Evolutionary conservation across 2,329 filamentous ascomycete species (phyloP).

Genomic region (Fusarium sp.): DNA sequence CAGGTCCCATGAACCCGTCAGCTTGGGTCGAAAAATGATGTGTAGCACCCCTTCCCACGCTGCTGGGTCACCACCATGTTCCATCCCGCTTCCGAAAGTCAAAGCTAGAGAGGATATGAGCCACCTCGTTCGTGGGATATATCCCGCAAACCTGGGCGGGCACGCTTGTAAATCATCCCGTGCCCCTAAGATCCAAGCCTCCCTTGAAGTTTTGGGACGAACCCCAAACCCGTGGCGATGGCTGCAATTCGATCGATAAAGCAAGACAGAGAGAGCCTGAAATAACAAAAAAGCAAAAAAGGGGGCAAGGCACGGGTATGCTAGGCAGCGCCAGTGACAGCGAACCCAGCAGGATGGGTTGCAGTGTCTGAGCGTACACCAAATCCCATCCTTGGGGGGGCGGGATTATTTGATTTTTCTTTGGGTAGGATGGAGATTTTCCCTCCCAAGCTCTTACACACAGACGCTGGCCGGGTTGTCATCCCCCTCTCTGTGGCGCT

Average conservation of each 20-base stretch:
- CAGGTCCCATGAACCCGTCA: slow-evolving; percentile 4
- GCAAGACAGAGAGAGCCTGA: slow-evolving; percentile 10
- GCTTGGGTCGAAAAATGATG: slow-evolving; percentile 7
- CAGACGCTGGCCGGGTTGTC: slow-evolving; percentile 17
- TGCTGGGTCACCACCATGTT: neutral
- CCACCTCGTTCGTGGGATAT: neutral
- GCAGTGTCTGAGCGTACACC: slow-evolving; percentile 38
- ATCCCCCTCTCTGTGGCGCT: neutral
- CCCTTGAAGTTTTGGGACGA: neutral
- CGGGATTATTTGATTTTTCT: slow-evolving; percentile 21
- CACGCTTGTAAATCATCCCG: neutral
- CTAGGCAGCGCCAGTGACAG: slow-evolving; percentile 13
- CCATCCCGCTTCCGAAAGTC: neutral
- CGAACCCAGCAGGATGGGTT: slow-evolving; percentile 25
- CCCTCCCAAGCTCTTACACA: slow-evolving; percentile 14
- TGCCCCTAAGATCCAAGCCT: neutral
- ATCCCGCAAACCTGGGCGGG: neutral
- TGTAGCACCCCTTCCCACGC: slow-evolving; percentile 3
- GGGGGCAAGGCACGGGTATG: neutral
- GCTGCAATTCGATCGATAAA: neutral
- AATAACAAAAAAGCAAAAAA: slow-evolving; percentile 4
- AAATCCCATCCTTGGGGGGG: slow-evolving; percentile 9
- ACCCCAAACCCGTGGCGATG: neutral
- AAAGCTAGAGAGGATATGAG: neutral
- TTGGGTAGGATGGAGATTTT: slow-evolving; percentile 4